Base-by-base conservation (phyloP, 768 basidiomycete species). In the Jaapia argillacea region DNA sequence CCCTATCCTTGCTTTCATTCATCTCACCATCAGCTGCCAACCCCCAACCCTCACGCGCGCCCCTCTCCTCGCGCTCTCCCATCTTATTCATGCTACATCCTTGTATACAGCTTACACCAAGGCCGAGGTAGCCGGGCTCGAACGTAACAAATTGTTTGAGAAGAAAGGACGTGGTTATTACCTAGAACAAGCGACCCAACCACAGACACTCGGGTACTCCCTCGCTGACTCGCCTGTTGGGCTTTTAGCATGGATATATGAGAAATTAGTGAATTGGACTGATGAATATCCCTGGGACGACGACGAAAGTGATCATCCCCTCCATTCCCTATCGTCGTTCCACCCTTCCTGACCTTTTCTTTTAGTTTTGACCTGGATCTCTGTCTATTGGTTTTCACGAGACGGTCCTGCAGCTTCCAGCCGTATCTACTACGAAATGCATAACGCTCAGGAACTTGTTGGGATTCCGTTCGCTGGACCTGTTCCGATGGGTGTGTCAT, bases 341-440 rank as follows among this genome's bases (percentile, higher is more conserved):
- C 3, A 45, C 12, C 43, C 2, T 3, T 14, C n/a, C 45, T 21
- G 36, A 21, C n/a, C 31, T 20, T 23, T 3, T 3, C 14, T 12
- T 16, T n/a, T 33, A 78, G 78, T 79, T 1, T 50, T 81, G 24
- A 76, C 74, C 0, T 81, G 78, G 77, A 54, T 77, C 18, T 77
- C 75, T 2, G 62, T 77, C 7, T 77, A 72, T 51, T 72, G 66
- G 63, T 78, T 80, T 57, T 79, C 77, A 5, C 68, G 70, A 6
- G 64, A 70, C 0, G 77, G 77, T 0, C 77, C 80, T 4, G 66
- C 75, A 2, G 75, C 79, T 0, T 71, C 79, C 0, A 18, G 72
- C 5, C 63, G 77, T 10, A 78, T 79, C 16, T 81, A 81, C 55
- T 79, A 71, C 51, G 81, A 81, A 51, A 48, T 25, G 16, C 13